Evolutionary conservation across 306 rosid species (phyloP), one percentile per base, ranked within the genome.

Genomic region (Prunus mira): DNA sequence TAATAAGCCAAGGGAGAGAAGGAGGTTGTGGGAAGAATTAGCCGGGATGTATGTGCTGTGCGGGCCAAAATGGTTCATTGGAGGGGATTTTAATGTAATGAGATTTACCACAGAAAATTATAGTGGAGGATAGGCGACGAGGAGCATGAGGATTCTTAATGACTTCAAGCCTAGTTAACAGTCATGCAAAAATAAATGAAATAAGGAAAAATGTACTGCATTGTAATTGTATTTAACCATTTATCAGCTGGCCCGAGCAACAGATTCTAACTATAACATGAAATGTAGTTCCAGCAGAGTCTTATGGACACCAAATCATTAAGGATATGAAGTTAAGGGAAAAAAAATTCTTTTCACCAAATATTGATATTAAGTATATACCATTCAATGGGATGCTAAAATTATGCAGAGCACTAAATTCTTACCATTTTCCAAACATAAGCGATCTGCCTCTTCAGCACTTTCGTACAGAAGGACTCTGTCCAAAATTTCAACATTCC

Each of bases 381-480:
- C 15, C 13, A 30, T 30, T 20, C 30, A 45, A 43, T 14, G 1
- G 25, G 22, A 67, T 15, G 50, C 75, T 19, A 80, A 60, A 55
- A 60, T 9, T 47, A 30, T n/a, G 45, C 14, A 60, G 58, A 47
- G 49, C 70, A 74, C 50, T 49, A 69, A 78, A 81, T 81, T 78
- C 95, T 90, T 72, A 94, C 98, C 98, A 77, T 94, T 94, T 86
- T 89, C 89, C 80, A 76, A 84, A 82, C 98, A 94, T 80, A 94
- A 66, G 66, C 75, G 86, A 78, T 94, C 97, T 55, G 96, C 97
- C 80, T 76, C 95, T 71, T 89, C 87, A 41, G 85, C 85, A 78
- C 96, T 85, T 86, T 92, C 96, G 51, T 92, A 89, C 81, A 94
- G 73, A 76, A 91, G 91, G 81, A 88, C 93, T 86, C 93, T 90